A percentile compares a stretch with the other conserved stretches of the same genome.
Evolutionary conservation across 2,329 filamentous ascomycete species (phyloP).

Genomic region (Orbilia blumenaviensis): DNA sequence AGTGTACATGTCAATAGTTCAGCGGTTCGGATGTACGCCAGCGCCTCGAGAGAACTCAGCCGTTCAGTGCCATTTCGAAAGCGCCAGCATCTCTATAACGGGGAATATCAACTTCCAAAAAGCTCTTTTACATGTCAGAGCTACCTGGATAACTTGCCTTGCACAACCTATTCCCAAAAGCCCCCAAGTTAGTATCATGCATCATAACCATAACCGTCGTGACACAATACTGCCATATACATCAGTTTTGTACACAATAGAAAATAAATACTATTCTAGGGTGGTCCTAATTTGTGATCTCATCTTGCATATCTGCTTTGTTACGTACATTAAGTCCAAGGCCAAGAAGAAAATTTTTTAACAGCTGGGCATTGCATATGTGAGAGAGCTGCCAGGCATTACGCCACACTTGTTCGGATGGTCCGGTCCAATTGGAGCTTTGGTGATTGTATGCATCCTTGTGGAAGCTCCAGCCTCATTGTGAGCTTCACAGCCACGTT

Average conservation of each 20-base stretch:
- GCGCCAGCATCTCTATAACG: neutral
- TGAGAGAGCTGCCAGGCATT: neutral
- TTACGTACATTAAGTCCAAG: neutral
- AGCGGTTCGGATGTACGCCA: neutral
- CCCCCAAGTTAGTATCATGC: too few species aligned
- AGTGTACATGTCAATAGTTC: neutral
- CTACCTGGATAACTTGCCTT: too few species aligned
- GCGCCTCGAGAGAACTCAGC: too few species aligned
- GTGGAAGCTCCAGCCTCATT: conserved; percentile 21
- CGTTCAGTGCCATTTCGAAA: neutral
- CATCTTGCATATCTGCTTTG: conserved; percentile 9
- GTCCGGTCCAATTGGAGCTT: neutral
- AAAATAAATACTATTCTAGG: too few species aligned
- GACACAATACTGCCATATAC: too few species aligned
- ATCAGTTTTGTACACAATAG: neutral
- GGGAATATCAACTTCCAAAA: neutral
- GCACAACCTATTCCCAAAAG: too few species aligned
- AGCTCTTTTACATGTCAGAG: too few species aligned
- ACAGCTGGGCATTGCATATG: neutral
- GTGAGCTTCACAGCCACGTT: conserved; percentile 39
- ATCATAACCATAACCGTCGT: too few species aligned
- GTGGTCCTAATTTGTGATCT: conserved; percentile 23
- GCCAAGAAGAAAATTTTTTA: neutral
- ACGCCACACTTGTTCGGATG: conserved; percentile 15
- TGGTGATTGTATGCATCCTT: neutral